phyloP scores from a whole-genome alignment of 2,329 filamentous ascomycete genomes.

The Sporothrix euskadiensis region DNA sequence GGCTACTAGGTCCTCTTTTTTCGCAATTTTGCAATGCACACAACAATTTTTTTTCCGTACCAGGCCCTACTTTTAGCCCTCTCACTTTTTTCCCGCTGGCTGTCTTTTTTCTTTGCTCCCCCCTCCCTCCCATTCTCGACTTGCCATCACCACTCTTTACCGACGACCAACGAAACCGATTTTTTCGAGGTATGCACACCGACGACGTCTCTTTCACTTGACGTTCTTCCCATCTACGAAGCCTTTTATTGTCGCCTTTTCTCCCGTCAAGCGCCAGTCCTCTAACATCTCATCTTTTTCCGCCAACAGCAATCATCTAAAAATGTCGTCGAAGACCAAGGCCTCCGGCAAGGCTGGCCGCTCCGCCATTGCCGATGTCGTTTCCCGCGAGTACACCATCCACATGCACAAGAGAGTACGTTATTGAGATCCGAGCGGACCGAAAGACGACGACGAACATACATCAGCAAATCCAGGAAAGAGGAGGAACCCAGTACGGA shows the following conservation, averaged over 20 bases:
- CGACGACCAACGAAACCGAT: constrained; percentile 29
- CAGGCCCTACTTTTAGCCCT: constrained; percentile 30
- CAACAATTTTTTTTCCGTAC: constrained; percentile 31
- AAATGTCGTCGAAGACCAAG: constrained; percentile 69
- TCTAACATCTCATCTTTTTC: constrained; percentile 20
- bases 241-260: not conserved
- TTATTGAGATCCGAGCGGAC: constrained; percentile 38
- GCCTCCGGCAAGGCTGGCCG: constrained; percentile 69
- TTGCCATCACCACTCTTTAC: constrained; percentile 28
- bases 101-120: constrained; percentile 25
- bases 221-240: constrained; percentile 10
- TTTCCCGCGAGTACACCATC: constrained; percentile 99
- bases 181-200: constrained; percentile 30
- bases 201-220: constrained; percentile 1
- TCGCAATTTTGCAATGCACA: constrained; percentile 28
- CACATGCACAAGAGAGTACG: constrained; percentile 99
- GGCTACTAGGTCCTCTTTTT: constrained; percentile 25
- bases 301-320: constrained; percentile 36
- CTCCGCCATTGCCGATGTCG: constrained; percentile 98
- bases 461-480: not conserved
- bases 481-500: not conserved
- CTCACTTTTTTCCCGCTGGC: constrained; percentile 23
- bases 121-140: constrained; percentile 26
- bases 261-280: not conserved
- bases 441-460: not conserved